Evolutionary conservation across 2,329 filamentous ascomycete genomes (phyloP), one percentile per base, ranked within the genome.

Genomic region (Ceratocystiopsis minuta): DNA sequence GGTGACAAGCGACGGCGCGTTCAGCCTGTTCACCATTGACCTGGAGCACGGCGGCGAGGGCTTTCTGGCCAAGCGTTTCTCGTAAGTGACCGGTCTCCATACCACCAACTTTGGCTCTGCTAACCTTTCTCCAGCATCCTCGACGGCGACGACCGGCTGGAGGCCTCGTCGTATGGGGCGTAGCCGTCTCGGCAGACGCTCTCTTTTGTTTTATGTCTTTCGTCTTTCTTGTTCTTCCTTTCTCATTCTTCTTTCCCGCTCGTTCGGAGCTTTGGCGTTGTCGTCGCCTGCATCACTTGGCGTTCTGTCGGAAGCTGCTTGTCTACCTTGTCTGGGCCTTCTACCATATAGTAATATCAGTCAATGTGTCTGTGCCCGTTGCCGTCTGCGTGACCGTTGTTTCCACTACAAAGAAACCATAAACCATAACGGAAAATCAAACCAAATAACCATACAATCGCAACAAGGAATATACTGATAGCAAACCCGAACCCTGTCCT

Each of bases 21-120:
- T 95, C 55, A 94, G 90, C 52, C 80, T 96, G 28, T 98, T 88
- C 60, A 88, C 84, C 49, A 86, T 98, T 42, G 87, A 98, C 57
- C 74, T 98, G 65, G 87, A 93, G 52, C 82, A 83, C 47, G 90
- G 90, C 16, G 90, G 90, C 18, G 90, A 98, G 61, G 90, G 90
- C 0, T 83, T 81, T 39, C 61, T 98, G 51, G 78, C 87, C 41
- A 92, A 92, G 58, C 84, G 93, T 56, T 94, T 86, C 57, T 92
- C 85, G 85, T 94, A 65, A 69, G 86, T 66, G 20, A 20, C 20
- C 11, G 5, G 2, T 28, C 2, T 28, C 24, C 20, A 6, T 28
- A 10, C 4, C 24, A 28, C n/a, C n/a, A n/a, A n/a, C n/a, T n/a
- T n/a, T 16, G 16, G 35, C 9, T 38, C 15, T 31, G 7, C 15